These are phyloP conservation scores for Corylus americana DNA, from an alignment of 306 rosid species.

Conservation along the genomic window DNA sequence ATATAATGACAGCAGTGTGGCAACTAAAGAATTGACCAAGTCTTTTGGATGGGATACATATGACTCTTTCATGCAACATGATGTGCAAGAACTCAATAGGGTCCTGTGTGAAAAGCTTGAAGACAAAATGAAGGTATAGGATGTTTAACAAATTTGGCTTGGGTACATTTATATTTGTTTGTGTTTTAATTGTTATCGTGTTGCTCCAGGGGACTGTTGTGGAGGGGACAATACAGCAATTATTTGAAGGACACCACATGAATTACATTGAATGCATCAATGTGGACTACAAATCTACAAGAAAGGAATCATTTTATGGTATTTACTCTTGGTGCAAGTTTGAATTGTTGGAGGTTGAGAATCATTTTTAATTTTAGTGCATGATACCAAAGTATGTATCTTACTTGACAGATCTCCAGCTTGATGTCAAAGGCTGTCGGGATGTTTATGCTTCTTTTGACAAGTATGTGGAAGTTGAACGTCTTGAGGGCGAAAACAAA, in stretches of 20 bases:
- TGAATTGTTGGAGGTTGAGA: conserved; percentile 15
- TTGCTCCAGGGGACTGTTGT: conserved; percentile 88
- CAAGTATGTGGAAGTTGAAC: conserved; percentile 91
- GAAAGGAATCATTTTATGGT: conserved; percentile 98
- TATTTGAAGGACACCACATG: conserved; percentile 98
- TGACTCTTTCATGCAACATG: conserved; percentile 97
- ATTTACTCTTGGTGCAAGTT: conserved; percentile 29
- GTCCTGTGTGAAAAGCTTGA: conserved; percentile 95
- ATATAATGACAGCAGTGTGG: conserved; percentile 80
- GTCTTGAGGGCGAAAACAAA: conserved; percentile 92
- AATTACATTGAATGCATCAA: conserved; percentile 90
- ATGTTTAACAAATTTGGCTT: conserved; percentile 13
- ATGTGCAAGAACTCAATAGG: conserved; percentile 95
- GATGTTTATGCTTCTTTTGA: conserved; percentile 95
- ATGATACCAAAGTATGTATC: conserved; percentile 16
- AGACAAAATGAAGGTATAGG: conserved; percentile 92
- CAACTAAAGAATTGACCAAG: conserved; percentile 90
- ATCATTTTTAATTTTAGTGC: conserved; percentile 10
- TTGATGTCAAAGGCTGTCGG: conserved; percentile 91
- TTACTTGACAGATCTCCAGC: conserved; percentile 73
- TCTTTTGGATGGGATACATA: conserved; percentile 96
- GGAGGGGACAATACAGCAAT: conserved; percentile 90
- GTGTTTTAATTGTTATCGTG: conserved; percentile 23
- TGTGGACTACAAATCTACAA: conserved; percentile 87
- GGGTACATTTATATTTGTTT: conserved; percentile 17